Conservation (phyloP, 2,329 filamentous ascomycete genomes). For the Verticillium nonalfalfae region DNA sequence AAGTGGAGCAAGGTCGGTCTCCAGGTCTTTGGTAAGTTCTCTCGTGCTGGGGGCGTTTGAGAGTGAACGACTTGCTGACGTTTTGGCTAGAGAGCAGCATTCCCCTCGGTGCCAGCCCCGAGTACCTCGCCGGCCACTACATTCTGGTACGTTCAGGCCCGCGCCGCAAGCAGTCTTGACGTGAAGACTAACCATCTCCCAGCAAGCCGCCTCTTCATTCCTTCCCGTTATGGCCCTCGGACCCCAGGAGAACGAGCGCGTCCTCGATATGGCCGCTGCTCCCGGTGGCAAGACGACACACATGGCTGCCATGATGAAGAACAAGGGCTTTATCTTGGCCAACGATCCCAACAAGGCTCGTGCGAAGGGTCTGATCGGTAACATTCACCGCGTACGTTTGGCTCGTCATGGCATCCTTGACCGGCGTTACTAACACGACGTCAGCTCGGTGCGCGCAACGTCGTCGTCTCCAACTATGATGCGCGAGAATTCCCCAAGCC, state of each 20-base stretch:
- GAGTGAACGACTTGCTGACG: neutral
- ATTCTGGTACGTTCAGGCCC: constrained; percentile 50
- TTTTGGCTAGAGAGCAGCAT: constrained; percentile 52
- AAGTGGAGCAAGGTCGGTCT: constrained; percentile 99
- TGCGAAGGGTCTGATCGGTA: constrained; percentile 95
- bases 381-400: constrained; percentile 71
- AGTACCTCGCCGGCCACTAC: constrained; percentile 96
- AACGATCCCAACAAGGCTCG: constrained; percentile 94
- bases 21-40: constrained; percentile 66
- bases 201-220: constrained; percentile 90
- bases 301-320: constrained; percentile 95
- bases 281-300: constrained; percentile 96
- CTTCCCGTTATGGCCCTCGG: constrained; percentile 95
- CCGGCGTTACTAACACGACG: neutral
- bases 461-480: constrained; percentile 92
- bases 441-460: constrained; percentile 45
- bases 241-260: constrained; percentile 80
- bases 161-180: neutral
- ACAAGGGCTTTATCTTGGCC: constrained; percentile 90
- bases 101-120: constrained; percentile 88
- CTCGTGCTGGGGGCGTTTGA: neutral
- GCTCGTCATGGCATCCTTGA: neutral
- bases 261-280: constrained; percentile 88
- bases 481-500: constrained; percentile 90
- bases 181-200: neutral